These are phyloP conservation scores for Hirschfeldia incana DNA, from an alignment of 345 rosid species.

Conservation along the genomic window DNA sequence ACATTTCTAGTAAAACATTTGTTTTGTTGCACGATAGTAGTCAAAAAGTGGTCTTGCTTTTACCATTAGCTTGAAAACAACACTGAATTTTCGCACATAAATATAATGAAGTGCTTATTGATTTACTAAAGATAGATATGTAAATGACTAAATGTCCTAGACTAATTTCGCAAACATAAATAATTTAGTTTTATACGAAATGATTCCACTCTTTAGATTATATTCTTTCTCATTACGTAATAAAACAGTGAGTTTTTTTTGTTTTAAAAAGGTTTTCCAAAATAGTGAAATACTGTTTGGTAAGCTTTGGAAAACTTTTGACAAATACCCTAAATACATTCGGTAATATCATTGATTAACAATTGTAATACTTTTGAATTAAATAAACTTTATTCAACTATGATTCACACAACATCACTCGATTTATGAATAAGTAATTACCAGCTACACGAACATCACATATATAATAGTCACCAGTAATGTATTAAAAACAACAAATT, in stretches of 20 bases:
- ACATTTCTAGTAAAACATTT: conserved; percentile 32
- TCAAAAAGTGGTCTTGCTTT: conserved; percentile 37
- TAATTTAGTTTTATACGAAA: background rate
- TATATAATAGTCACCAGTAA: background rate
- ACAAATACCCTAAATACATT: too few relatives aligned
- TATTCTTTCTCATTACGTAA: too few relatives aligned
- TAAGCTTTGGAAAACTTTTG: too few relatives aligned
- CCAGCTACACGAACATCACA: background rate
- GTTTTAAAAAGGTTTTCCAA: too few relatives aligned
- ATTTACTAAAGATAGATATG: background rate
- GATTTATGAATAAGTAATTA: background rate
- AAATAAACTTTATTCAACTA: background rate
- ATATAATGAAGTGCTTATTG: background rate
- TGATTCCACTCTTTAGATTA: too few relatives aligned
- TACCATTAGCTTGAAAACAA: conserved; percentile 25
- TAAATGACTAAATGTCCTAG: background rate
- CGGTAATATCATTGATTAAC: background rate
- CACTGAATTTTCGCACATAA: conserved; percentile 5
- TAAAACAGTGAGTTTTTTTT: too few relatives aligned
- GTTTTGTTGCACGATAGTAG: conserved; percentile 22
- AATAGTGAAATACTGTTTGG: too few relatives aligned
- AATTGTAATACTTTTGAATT: background rate
- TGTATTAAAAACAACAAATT: too few relatives aligned
- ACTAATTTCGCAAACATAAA: background rate
- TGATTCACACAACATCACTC: background rate